phyloP scores from a whole-genome alignment of 768 basidiomycete genomes.

The Lenzites betulinus region DNA sequence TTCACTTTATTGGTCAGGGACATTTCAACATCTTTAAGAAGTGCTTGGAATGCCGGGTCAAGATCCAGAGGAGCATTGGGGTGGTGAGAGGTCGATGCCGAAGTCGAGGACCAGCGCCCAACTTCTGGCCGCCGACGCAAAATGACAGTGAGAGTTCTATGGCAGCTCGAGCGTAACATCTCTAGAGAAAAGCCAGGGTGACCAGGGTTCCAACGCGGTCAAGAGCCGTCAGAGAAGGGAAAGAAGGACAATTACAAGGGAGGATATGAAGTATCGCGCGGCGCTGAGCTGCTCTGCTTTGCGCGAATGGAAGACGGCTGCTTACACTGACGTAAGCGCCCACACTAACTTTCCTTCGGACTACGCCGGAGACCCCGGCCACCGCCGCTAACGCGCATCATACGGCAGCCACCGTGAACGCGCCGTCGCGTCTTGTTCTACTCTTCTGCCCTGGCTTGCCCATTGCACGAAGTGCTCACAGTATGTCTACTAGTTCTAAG shows the following conservation, averaged over 20 bases:
- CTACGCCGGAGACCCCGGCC: neutral
- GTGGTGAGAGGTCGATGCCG: conserved; percentile 35
- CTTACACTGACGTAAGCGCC: neutral
- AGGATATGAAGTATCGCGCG: neutral
- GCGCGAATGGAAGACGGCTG: neutral
- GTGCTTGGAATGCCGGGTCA: conserved; percentile 62
- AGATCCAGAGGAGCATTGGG: conserved; percentile 64
- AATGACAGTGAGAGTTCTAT: conserved; percentile 12
- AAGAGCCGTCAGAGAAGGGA: neutral
- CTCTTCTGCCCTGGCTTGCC: neutral
- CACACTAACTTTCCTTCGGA: neutral
- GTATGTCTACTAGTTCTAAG: conserved; percentile 5
- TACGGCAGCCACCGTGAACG: neutral
- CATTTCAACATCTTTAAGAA: conserved; percentile 70
- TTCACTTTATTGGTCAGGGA: conserved; percentile 42
- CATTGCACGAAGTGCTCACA: neutral
- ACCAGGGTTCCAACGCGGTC: neutral
- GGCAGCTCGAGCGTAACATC: conserved; percentile 25
- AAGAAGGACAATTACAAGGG: neutral
- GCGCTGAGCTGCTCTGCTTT: neutral
- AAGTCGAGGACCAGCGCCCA: conserved; percentile 36
- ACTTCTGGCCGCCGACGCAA: conserved; percentile 14
- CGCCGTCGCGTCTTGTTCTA: neutral
- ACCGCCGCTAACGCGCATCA: neutral
- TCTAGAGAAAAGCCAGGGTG: neutral